These are phyloP conservation scores for Nannochloropsis oceanica DNA, from an alignment of 108 stramenopile species.

Conservation along the genomic window DNA sequence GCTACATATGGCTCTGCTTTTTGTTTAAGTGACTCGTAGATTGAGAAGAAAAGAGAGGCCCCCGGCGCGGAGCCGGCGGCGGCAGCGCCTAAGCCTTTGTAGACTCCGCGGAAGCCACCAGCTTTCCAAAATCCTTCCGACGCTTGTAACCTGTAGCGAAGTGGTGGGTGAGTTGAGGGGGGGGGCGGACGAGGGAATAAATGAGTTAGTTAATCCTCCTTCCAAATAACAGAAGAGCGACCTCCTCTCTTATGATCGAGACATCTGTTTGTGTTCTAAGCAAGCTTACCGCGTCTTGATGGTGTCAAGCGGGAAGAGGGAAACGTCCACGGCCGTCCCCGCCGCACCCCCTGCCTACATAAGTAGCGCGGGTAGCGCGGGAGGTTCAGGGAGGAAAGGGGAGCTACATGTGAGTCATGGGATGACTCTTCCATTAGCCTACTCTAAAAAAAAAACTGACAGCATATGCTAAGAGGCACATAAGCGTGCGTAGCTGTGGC, in stretches of 20 bases:
- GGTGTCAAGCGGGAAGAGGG: slow-evolving; percentile 13
- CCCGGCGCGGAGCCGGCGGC: background rate
- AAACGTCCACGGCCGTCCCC: background rate
- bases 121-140: background rate
- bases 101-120: slow-evolving; percentile 1
- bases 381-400: too few relatives aligned
- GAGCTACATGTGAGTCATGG: too few relatives aligned
- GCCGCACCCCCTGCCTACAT: background rate
- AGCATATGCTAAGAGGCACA: too few relatives aligned
- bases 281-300: slow-evolving; percentile 12
- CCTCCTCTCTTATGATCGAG: background rate
- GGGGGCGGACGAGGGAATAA: background rate
- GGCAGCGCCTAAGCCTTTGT: background rate
- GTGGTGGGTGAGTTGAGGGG: background rate
- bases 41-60: slow-evolving; percentile 53
- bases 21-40: slow-evolving; percentile 52
- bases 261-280: background rate
- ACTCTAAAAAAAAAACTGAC: too few relatives aligned
- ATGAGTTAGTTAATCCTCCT: background rate
- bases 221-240: background rate
- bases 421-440: too few relatives aligned
- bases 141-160: background rate
- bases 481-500: too few relatives aligned
- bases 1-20: background rate
- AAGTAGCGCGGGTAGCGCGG: too few relatives aligned